phyloP scores from a whole-genome alignment of 805 yeast genomes.

The Yamadazyma tumulicola region DNA sequence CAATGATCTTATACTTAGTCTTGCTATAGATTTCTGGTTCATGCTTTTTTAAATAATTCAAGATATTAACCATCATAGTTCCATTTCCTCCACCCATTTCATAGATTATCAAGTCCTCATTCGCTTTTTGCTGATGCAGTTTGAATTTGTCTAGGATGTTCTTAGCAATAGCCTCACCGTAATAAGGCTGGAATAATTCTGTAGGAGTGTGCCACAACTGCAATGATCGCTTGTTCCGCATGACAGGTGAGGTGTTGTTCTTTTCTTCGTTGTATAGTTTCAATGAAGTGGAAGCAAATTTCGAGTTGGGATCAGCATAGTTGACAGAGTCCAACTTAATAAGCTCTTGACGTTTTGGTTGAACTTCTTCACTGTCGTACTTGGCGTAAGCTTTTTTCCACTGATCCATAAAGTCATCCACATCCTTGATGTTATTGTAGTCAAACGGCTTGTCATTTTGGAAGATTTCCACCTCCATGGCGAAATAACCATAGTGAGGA shows the following conservation, averaged over 20 bases:
- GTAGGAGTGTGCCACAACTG: conserved; percentile 92
- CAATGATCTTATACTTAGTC: conserved; percentile 69
- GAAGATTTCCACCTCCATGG: conserved; percentile 74
- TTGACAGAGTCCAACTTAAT: conserved; percentile 11
- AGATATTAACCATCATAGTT: conserved; percentile 71
- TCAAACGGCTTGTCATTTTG: conserved; percentile 64
- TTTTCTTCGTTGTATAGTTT: conserved; percentile 17
- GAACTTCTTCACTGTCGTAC: conserved; percentile 35
- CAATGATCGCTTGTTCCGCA: conserved; percentile 35
- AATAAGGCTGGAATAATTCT: conserved; percentile 77
- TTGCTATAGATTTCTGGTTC: conserved; percentile 73
- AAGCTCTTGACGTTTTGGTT: conserved; percentile 11
- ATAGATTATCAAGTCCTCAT: conserved; percentile 63
- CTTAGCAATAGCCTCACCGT: conserved; percentile 83
- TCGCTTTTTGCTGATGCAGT: conserved; percentile 22
- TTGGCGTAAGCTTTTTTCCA: conserved; percentile 64
- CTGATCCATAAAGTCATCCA: conserved; percentile 64
- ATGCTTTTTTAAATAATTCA: conserved; percentile 56
- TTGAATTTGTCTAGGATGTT: conserved; percentile 71
- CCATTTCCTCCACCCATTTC: conserved; percentile 94
- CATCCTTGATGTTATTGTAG: conserved; percentile 52
- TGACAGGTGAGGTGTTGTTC: conserved; percentile 18
- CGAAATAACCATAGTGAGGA: conserved; percentile 78
- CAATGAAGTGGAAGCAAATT: conserved; percentile 24
- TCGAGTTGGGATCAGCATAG: conserved; percentile 18